Base-by-base conservation (phyloP, 2,329 filamentous ascomycete genomes). In the Graphiopsis chlorocephala region DNA sequence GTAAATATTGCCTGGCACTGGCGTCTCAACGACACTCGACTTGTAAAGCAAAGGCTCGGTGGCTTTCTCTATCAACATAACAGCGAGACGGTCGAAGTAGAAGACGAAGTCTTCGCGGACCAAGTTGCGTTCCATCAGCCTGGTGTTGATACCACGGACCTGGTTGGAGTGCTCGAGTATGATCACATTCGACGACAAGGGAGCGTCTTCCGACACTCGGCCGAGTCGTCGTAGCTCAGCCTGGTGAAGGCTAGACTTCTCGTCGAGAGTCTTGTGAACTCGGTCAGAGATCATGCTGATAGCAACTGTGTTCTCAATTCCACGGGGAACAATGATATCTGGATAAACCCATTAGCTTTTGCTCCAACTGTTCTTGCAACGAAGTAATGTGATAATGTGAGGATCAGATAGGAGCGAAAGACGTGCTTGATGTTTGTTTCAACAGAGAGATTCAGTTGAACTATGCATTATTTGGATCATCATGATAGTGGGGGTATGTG, bases 231-330 rank as follows among this genome's bases (percentile, higher is more conserved):
- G 86, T 20, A 99, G 85, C 33, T 92, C 91, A 65, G 88, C 86
- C 65, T 92, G 90, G 75, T 98, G 95, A 70, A 89, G 85, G 56
- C 85, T 85, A 1, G 93, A 97, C 77, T 98, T 98, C 68, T 93
- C 88, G 47, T 92, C 82, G 5, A 99, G 84, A 66, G 92, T 96
- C 69, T 90, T 90, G 75, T 93, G 89, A 67, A 98, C 94, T 73
- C 96, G 95, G 72, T 96, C 93, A 35, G 92, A 90, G 64, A 99
- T 92, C 91, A 98, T 97, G 64, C 87, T 83, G 75, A 99, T 96
- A 4, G 95, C 95, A 26, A 97, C 95, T 68, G 87, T 88, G 74
- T 99, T 99, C 76, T 99, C 92, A 69, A 98, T 92, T 26, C 95
- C 95, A 72, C 95, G 86, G 3, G 95, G 95, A 11, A 99, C 91